Base-by-base conservation (phyloP, 2,329 filamentous ascomycete genomes). In the Aureobasidium zeae region DNA sequence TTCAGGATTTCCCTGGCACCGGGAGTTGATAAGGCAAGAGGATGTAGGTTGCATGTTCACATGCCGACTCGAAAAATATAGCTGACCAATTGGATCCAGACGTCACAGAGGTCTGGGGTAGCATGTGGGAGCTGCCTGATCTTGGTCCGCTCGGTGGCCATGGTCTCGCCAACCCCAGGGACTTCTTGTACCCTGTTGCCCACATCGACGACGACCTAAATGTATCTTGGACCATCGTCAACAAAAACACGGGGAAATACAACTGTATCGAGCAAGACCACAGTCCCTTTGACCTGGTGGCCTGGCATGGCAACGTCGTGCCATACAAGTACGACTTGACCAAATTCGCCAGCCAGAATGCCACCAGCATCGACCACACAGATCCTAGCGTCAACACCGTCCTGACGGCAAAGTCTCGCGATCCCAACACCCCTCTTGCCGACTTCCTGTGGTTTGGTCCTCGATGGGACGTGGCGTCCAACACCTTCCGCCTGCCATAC, bases 321-420 rank as follows among this genome's bases (percentile, higher is more conserved):
- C 72, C 72, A 0, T 74, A 69, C 59, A 75, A 51, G 41, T 76
- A 76, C 53, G 72, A 72, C 38, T 55, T 76, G 3, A 72, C 69
- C 6, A 73, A 72, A 46, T 66, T 64, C 48, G 59, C 58, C 3
- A 60, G 57, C 5, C 59, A 62, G 38, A 62, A 62, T 48, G 55
- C 55, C 44, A 64, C 60, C 34, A 62, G 59, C 4, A 57, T 63
- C 45, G 61, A 64, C 48, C 61, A 64, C 47, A 63, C 60, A 15
- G 61, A 64, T 35, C 61, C 61, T 2, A 61, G 56, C 7, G 56
- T 64, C 39, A 62, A 62, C 51, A 60, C 55, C 22, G 61, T 64
- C 20, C 54, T 64, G 1, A 64, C 60, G 1, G 60, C 60, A 7
- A 59, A 57, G 30, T 63, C 59, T 2, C 57, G 59, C 16, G 61